phyloP scores from a whole-genome alignment of 345 rosid genomes.

The Corchorus capsularis region DNA sequence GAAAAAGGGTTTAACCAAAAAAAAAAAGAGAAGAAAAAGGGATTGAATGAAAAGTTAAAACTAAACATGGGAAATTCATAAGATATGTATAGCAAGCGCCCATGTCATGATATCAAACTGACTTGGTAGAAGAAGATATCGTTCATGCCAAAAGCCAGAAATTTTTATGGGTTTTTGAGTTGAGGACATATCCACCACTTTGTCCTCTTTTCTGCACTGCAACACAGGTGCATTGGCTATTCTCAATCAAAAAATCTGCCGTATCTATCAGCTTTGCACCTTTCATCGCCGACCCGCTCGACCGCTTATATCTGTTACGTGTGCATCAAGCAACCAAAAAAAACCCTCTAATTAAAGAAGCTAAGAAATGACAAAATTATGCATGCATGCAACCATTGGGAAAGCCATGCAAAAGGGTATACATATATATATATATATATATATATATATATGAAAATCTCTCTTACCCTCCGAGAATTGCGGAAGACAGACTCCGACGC shows the following conservation, averaged over 20 bases:
- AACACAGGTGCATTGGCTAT: slow-evolving; percentile 79
- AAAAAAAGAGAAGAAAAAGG: slow-evolving; percentile 5
- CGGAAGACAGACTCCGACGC: slow-evolving; percentile 61
- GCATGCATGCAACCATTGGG: too few relatives aligned
- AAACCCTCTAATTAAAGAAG: neutral
- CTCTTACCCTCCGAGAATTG: slow-evolving; percentile 54
- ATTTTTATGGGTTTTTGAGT: slow-evolving; percentile 79
- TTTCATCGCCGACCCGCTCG: slow-evolving; percentile 43
- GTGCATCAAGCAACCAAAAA: neutral
- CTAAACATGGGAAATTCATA: neutral
- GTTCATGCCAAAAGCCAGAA: slow-evolving; percentile 88
- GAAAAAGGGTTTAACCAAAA: too few relatives aligned
- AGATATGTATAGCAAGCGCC: neutral
- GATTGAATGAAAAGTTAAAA: neutral
- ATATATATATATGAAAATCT: slow-evolving; percentile 24
- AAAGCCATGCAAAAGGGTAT: too few relatives aligned
- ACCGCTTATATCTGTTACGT: slow-evolving; percentile 39
- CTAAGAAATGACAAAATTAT: neutral
- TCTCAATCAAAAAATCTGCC: slow-evolving; percentile 80
- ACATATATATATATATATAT: too few relatives aligned
- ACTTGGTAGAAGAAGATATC: neutral
- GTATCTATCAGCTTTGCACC: slow-evolving; percentile 61
- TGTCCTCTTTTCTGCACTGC: slow-evolving; percentile 82
- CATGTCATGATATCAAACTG: neutral
- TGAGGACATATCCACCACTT: slow-evolving; percentile 85